A percentile compares a stretch with the other conserved stretches of the same genome.
These are phyloP conservation scores for Fusarium subglutinans DNA, from an alignment of 2,329 filamentous ascomycete genomes.

Conservation along the genomic window DNA sequence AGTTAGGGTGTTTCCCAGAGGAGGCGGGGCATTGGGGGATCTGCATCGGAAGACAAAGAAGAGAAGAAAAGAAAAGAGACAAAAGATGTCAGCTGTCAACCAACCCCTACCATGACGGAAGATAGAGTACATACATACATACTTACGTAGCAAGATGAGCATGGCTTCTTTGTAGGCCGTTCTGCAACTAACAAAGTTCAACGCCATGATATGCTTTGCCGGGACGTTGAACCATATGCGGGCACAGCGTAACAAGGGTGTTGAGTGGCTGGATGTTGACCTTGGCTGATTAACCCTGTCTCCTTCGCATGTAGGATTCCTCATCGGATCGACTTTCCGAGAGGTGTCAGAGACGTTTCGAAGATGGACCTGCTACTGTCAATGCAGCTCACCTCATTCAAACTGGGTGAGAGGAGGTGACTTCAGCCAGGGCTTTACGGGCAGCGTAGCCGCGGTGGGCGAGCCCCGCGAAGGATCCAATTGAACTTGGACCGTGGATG, in stretches of 20 bases:
- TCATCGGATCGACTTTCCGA: slow-evolving; percentile 33
- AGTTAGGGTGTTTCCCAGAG: not conserved
- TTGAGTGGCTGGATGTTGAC: slow-evolving; percentile 10
- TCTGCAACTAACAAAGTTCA: slow-evolving; percentile 15
- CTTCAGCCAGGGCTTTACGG: slow-evolving; percentile 15
- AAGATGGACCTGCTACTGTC: slow-evolving; percentile 9
- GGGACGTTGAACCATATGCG: slow-evolving; percentile 18
- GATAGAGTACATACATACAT: not conserved
- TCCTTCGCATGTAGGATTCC: slow-evolving; percentile 20
- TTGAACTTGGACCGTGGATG: not conserved
- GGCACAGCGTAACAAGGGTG: slow-evolving; percentile 3
- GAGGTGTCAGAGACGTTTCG: slow-evolving; percentile 33
- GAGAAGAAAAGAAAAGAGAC: not conserved
- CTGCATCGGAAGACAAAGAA: slow-evolving; percentile 15
- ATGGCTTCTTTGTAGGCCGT: not conserved
- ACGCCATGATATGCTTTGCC: slow-evolving; percentile 27
- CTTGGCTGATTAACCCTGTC: slow-evolving; percentile 22
- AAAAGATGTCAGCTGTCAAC: slow-evolving; percentile 26
- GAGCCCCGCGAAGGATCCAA: not conserved
- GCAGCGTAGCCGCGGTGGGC: slow-evolving; percentile 19
- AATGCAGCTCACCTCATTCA: slow-evolving; percentile 17
- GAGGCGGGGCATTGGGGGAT: slow-evolving; percentile 38
- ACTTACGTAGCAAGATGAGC: not conserved
- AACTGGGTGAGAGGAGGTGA: not conserved
- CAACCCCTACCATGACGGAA: not conserved